Percentiles rank a stretch among this genome's conserved stretches.
Conservation (phyloP, 768 basidiomycete species). For the Termitomyces sp. region DNA sequence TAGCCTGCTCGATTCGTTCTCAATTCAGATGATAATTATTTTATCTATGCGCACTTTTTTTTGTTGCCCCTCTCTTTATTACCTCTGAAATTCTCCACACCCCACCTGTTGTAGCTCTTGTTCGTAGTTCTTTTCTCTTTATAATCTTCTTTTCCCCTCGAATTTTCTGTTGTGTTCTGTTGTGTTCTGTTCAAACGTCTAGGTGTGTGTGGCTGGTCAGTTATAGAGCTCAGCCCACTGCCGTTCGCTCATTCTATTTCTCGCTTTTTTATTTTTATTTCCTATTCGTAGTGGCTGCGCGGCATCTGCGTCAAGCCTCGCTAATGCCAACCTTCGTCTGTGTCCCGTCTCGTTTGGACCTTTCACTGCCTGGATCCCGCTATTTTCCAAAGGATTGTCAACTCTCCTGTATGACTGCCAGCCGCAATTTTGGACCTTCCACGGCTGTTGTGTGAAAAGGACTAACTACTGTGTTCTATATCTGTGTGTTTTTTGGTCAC, state of each 20-base stretch:
- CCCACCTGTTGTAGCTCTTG: conserved; percentile 6
- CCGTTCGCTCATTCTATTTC: conserved; percentile 20
- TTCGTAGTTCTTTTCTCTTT: conserved; percentile 20
- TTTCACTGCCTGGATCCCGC: background rate
- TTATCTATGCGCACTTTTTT: conserved; percentile 30
- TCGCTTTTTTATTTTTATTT: background rate
- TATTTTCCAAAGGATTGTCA: background rate
- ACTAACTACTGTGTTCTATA: background rate
- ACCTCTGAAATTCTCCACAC: conserved; percentile 22
- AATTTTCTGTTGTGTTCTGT: background rate
- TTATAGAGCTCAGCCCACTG: conserved; percentile 2
- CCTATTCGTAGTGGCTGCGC: background rate
- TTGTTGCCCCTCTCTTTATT: conserved; percentile 31
- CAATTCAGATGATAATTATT: conserved; percentile 19
- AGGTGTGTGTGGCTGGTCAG: conserved; percentile 2
- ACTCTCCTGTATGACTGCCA: background rate
- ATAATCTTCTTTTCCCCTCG: background rate
- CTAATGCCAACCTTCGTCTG: background rate
- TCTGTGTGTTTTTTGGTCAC: background rate
- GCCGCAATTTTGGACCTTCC: background rate
- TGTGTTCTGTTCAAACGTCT: background rate
- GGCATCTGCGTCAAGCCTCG: background rate
- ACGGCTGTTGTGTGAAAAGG: background rate
- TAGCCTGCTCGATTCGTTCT: conserved; percentile 41
- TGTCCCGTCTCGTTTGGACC: background rate